A percentile compares a stretch with the other conserved stretches of the same genome.
Evolutionary conservation across 768 basidiomycete species (phyloP).

Genomic region (Termitomyces sp.): DNA sequence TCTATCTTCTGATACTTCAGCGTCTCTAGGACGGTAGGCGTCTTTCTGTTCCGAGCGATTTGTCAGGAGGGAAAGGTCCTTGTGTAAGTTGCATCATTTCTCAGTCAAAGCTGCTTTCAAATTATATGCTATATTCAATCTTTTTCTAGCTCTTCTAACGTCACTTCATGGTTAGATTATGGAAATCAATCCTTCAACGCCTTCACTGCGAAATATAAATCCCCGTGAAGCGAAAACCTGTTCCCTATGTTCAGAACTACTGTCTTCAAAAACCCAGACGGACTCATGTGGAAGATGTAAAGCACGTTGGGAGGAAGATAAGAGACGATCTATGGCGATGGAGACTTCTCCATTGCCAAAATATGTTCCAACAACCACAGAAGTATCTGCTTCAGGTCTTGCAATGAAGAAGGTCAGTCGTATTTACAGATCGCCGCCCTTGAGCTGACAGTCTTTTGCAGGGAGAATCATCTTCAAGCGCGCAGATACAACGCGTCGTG

Average conservation of each 20-base stretch:
- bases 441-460: background rate
- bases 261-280: background rate
- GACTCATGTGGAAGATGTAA: slow-evolving; percentile 4
- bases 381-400: background rate
- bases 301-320: background rate
- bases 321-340: background rate
- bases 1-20: too few species aligned
- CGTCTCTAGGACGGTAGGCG: background rate
- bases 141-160: background rate
- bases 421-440: background rate
- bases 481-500: background rate
- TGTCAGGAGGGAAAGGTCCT: background rate
- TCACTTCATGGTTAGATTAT: slow-evolving; percentile 5
- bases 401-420: background rate
- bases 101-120: background rate
- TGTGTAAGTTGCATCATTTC: background rate
- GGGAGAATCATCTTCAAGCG: background rate
- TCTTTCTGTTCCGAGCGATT: background rate
- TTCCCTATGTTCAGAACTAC: background rate
- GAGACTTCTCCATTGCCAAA: background rate
- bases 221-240: background rate
- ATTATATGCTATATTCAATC: background rate
- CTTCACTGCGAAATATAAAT: background rate
- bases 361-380: background rate
- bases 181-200: background rate